A percentile compares a stretch with the other conserved stretches of the same genome.
Evolutionary conservation across 768 basidiomycete genomes (phyloP).

Genomic region (Coprinopsis sp.): DNA sequence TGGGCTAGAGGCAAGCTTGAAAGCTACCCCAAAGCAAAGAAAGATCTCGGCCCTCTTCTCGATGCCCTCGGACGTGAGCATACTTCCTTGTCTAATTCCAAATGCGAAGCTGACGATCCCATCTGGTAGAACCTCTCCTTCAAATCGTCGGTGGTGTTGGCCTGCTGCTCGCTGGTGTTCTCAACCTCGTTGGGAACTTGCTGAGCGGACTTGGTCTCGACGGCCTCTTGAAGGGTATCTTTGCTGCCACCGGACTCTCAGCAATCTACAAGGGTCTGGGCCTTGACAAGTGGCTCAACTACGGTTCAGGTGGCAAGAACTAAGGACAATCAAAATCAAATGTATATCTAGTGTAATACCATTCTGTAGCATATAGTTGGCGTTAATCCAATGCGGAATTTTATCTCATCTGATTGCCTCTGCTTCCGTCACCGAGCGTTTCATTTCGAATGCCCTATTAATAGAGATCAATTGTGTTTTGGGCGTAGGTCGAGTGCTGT

Average conservation of each 20-base stretch:
- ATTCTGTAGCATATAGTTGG: no score
- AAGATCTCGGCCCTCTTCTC: no score
- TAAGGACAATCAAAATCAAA: no score
- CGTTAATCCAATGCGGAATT: no score
- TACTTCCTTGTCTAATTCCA: slow-evolving; percentile 33
- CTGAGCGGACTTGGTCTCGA: slow-evolving; percentile 30
- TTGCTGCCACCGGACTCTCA: slow-evolving; percentile 28
- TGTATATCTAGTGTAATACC: no score
- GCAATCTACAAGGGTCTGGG: slow-evolving; percentile 32
- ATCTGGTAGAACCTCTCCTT: slow-evolving; percentile 30
- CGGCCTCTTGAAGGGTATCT: slow-evolving; percentile 27
- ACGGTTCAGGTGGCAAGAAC: neutral
- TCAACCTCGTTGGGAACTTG: slow-evolving; percentile 31
- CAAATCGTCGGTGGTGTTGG: slow-evolving; percentile 36
- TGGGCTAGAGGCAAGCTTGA: slow-evolving; percentile 35
- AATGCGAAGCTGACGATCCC: no score
- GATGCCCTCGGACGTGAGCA: no score
- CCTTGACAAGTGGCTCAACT: slow-evolving; percentile 26
- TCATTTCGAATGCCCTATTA: no score
- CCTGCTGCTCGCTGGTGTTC: slow-evolving; percentile 30
- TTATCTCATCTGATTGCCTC: no score
- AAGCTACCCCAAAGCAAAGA: slow-evolving; percentile 34
- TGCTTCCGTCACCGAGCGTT: no score
- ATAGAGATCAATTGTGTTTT: no score
- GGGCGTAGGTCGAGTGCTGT: no score